Conservation (phyloP, 2,329 filamentous ascomycete species). For the Madurella mycetomatis region DNA sequence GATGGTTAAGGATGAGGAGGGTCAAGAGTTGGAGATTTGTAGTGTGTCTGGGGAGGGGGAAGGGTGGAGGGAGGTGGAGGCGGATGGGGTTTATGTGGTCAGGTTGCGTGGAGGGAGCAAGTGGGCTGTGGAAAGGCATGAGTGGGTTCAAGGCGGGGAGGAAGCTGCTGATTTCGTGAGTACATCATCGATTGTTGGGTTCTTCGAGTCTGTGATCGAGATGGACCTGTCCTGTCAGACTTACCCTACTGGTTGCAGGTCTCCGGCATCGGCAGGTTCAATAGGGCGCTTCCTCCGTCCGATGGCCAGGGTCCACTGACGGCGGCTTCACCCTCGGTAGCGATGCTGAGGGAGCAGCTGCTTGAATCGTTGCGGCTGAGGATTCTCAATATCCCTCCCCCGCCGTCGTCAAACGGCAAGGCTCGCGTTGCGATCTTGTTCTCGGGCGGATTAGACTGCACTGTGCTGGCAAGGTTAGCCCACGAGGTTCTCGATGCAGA, state of each 20-base stretch:
- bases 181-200: constrained; percentile 18
- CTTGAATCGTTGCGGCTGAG: constrained; percentile 59
- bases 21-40: constrained; percentile 54
- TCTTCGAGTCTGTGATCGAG: constrained; percentile 1
- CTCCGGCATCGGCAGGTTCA: constrained; percentile 52
- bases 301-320: constrained; percentile 27
- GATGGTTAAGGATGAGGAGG: constrained; percentile 46
- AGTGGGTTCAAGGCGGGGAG: constrained; percentile 31
- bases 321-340: constrained; percentile 47
- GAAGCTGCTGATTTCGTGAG: constrained; percentile 43
- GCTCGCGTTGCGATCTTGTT: constrained; percentile 75
- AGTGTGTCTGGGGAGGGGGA: constrained; percentile 60
- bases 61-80: constrained; percentile 75
- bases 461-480: constrained; percentile 72
- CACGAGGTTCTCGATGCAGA: constrained; percentile 68
- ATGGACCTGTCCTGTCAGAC: constrained; percentile 32
- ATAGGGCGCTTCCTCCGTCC: constrained; percentile 37
- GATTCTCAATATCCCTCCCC: constrained; percentile 60
- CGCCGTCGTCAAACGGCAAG: constrained; percentile 33
- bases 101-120: constrained; percentile 40
- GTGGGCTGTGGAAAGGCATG: constrained; percentile 17
- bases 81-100: constrained; percentile 73
- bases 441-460: constrained; percentile 92
- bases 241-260: constrained; percentile 42
- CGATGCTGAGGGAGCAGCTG: constrained; percentile 51